Conservation (phyloP, 805 yeast species). For the Yamadazyma insecticola region DNA sequence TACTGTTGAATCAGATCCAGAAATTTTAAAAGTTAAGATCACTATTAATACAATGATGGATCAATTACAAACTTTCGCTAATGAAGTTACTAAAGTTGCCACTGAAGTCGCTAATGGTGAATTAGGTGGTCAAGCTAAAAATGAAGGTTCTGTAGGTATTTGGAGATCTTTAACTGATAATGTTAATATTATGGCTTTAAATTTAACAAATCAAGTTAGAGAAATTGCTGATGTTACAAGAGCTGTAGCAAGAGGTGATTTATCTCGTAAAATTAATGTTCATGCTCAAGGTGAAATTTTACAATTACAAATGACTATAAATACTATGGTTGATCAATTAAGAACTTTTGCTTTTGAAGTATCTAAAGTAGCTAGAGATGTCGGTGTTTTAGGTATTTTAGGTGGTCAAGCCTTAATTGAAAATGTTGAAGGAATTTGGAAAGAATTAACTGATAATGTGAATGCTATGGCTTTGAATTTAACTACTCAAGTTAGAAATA, state of each 20-base stretch:
- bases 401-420: conserved; percentile 85
- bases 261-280: conserved; percentile 77
- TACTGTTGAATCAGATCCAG: conserved; percentile 70
- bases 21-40: conserved; percentile 70
- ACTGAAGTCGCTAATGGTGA: conserved; percentile 90
- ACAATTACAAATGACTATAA: conserved; percentile 80
- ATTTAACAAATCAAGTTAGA: conserved; percentile 64
- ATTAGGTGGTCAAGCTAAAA: conserved; percentile 84
- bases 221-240: conserved; percentile 87
- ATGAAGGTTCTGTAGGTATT: conserved; percentile 80
- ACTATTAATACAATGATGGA: conserved; percentile 89
- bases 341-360: conserved; percentile 83
- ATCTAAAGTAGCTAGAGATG: conserved; percentile 81
- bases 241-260: conserved; percentile 84
- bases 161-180: conserved; percentile 84
- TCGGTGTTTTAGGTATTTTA: conserved; percentile 82
- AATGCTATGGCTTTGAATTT: conserved; percentile 87
- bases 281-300: conserved; percentile 90
- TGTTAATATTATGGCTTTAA: conserved; percentile 84
- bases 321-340: conserved; percentile 84
- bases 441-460: conserved; percentile 78
- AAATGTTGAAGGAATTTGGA: conserved; percentile 84
- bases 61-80: conserved; percentile 75
- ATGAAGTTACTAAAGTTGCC: conserved; percentile 79
- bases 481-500: conserved; percentile 84